phyloP scores from a whole-genome alignment of 2,329 filamentous ascomycete genomes.

The Venturia aucupariae region DNA sequence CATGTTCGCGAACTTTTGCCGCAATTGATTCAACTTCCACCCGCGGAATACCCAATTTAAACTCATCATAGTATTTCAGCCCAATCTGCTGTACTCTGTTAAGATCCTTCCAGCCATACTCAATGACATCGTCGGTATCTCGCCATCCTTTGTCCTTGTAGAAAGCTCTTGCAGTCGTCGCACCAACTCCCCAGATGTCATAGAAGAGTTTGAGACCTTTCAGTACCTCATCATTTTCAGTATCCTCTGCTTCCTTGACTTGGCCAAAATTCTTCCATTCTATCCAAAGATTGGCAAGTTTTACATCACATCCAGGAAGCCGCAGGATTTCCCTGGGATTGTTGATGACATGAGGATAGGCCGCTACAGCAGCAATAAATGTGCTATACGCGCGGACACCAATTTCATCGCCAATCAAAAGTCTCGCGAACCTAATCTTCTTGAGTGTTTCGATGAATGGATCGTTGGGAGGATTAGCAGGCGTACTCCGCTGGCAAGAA shows the following conservation, averaged over 20 bases:
- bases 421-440: conserved; percentile 62
- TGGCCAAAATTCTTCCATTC: conserved; percentile 59
- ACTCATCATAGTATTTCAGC: conserved; percentile 86
- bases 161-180: conserved; percentile 70
- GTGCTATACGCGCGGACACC: conserved; percentile 81
- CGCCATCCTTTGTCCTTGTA: conserved; percentile 68
- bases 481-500: conserved; percentile 72
- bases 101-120: conserved; percentile 67
- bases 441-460: conserved; percentile 65
- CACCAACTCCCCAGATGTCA: conserved; percentile 86
- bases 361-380: conserved; percentile 71
- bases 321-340: conserved; percentile 33
- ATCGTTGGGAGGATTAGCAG: conserved; percentile 59
- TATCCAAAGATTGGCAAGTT: conserved; percentile 67
- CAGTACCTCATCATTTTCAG: conserved; percentile 56
- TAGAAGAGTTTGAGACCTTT: conserved; percentile 62
- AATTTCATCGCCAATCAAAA: conserved; percentile 64
- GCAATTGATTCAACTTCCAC: conserved; percentile 64
- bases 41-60: conserved; percentile 61
- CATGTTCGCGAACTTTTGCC: conserved; percentile 53
- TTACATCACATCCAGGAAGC: conserved; percentile 72
- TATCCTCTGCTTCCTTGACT: conserved; percentile 54
- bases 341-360: conserved; percentile 59
- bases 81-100: conserved; percentile 85
- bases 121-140: conserved; percentile 76